Conservation (phyloP, 179 eudicot species). For the Gypsophila paniculata region DNA sequence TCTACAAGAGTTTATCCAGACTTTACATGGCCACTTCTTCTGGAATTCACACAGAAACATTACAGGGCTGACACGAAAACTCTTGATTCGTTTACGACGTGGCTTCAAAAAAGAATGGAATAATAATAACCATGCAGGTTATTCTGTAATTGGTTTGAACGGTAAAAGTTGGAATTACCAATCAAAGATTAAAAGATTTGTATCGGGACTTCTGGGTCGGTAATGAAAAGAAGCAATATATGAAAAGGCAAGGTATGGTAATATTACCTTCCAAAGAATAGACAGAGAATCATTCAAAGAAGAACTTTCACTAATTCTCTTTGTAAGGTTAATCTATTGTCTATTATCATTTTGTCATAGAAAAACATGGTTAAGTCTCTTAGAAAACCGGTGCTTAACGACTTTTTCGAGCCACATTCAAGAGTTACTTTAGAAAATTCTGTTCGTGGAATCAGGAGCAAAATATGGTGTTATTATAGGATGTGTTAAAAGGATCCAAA, state of each 20-base stretch:
- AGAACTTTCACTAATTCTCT: slow-evolving; percentile 17
- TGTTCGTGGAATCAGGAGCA: neutral
- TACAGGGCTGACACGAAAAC: slow-evolving; percentile 77
- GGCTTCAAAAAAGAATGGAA: slow-evolving; percentile 37
- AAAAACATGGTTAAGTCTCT: neutral
- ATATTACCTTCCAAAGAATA: slow-evolving; percentile 18
- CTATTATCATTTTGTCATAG: neutral
- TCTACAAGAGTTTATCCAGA: slow-evolving; percentile 65
- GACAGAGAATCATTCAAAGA: slow-evolving; percentile 21
- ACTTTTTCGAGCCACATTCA: neutral
- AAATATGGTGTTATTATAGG: neutral
- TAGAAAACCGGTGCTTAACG: neutral
- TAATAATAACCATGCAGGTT: slow-evolving; percentile 18
- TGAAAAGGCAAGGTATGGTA: slow-evolving; percentile 9
- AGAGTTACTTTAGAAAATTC: neutral
- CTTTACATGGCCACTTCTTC: slow-evolving; percentile 66
- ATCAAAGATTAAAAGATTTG: slow-evolving; percentile 8
- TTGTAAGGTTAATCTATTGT: slow-evolving; percentile 12
- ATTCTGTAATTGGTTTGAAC: slow-evolving; percentile 8
- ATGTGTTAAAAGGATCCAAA: neutral
- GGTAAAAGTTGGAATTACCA: neutral
- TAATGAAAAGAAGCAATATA: slow-evolving; percentile 19
- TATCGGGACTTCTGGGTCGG: slow-evolving; percentile 19
- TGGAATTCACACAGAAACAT: slow-evolving; percentile 79
- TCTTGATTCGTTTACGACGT: slow-evolving; percentile 54